Evolutionary conservation across 78 protist species (phyloP).

Genomic region (Anaeramoeba ignava): DNA sequence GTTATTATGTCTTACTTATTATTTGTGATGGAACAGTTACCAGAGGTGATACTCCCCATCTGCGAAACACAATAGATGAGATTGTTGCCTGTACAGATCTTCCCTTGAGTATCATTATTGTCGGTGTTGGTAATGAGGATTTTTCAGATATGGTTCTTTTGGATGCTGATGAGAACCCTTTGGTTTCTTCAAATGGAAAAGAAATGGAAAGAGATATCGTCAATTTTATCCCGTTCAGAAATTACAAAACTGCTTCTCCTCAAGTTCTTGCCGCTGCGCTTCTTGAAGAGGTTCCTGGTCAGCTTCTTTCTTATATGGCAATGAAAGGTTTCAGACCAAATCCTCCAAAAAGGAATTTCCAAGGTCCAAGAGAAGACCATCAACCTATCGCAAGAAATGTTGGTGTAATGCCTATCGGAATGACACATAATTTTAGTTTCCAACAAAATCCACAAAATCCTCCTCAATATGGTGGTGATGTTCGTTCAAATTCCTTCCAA

Average conservation of each 20-base stretch:
- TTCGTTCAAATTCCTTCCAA: too few relatives aligned
- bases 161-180: background rate
- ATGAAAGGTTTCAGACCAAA: background rate
- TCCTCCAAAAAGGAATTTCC: background rate
- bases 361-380: too few relatives aligned
- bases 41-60: background rate
- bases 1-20: background rate
- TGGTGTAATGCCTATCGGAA: too few relatives aligned
- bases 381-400: too few relatives aligned
- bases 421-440: too few relatives aligned
- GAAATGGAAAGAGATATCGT: background rate
- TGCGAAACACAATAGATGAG: background rate
- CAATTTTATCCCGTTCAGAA: background rate
- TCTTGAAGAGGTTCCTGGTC: background rate
- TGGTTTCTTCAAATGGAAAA: background rate
- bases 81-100: conserved; percentile 2
- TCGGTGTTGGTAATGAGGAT: background rate
- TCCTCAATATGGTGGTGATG: too few relatives aligned
- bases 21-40: background rate
- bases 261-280: background rate
- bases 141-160: background rate
- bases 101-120: background rate
- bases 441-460: too few relatives aligned
- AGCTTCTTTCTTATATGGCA: background rate
- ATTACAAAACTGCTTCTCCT: background rate